A percentile compares a stretch with the other conserved stretches of the same genome.
Conservation (phyloP, 176 grass and related monocot species). For the Carex scoparia region DNA sequence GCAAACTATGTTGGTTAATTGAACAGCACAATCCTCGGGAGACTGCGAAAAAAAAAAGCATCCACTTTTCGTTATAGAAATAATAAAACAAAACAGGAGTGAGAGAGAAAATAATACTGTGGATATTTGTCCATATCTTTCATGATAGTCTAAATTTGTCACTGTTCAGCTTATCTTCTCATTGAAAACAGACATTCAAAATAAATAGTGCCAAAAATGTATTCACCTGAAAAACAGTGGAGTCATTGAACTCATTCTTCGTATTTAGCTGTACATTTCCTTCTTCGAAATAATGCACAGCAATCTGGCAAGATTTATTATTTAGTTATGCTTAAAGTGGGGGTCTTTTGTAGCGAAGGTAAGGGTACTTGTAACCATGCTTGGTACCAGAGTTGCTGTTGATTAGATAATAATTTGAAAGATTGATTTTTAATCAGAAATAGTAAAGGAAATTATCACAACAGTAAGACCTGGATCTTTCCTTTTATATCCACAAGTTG, state of each 20-base stretch:
- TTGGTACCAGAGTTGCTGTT: not conserved
- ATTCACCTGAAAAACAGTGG: slow-evolving; percentile 73
- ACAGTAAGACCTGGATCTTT: slow-evolving; percentile 72
- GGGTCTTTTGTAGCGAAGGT: not conserved
- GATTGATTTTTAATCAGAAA: slow-evolving; percentile 20
- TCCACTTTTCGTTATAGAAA: slow-evolving; percentile 3
- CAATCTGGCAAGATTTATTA: slow-evolving; percentile 51
- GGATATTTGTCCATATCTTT: not conserved
- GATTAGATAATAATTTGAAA: not conserved
- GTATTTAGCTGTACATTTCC: slow-evolving; percentile 97
- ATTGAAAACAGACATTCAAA: not conserved
- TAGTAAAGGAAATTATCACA: slow-evolving; percentile 26
- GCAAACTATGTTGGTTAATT: slow-evolving; percentile 63
- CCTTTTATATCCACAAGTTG: slow-evolving; percentile 74
- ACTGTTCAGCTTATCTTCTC: not conserved
- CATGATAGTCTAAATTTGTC: not conserved
- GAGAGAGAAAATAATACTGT: not conserved
- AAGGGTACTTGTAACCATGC: not conserved
- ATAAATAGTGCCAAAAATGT: not conserved
- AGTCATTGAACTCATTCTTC: slow-evolving; percentile 76
- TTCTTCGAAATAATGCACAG: slow-evolving; percentile 99
- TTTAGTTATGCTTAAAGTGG: slow-evolving; percentile 7
- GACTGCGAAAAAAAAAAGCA: slow-evolving; percentile 45
- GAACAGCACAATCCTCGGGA: slow-evolving; percentile 61
- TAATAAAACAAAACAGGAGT: not conserved